Conservation (phyloP, 176 grass and related monocot species). For the Oropetium thomaeum region DNA sequence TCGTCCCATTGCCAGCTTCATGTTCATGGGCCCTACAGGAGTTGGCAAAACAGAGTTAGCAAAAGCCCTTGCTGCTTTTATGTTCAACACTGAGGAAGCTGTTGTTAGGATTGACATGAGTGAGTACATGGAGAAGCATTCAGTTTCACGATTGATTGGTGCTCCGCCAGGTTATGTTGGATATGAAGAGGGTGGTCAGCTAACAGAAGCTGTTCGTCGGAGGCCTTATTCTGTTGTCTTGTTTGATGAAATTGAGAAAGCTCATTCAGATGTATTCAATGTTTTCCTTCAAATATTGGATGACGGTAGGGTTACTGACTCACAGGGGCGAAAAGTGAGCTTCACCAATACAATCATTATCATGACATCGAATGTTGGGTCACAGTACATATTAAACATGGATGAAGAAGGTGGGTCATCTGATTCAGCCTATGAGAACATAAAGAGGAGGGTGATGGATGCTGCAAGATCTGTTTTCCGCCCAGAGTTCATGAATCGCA, state of each 20-base stretch:
- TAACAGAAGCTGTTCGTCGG: slow-evolving; percentile 81
- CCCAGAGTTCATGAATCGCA: slow-evolving; percentile 95
- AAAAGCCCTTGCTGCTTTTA: slow-evolving; percentile 86
- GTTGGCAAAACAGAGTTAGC: slow-evolving; percentile 98
- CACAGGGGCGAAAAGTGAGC: slow-evolving; percentile 85
- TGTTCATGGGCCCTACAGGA: slow-evolving; percentile 99
- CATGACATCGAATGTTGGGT: slow-evolving; percentile 98
- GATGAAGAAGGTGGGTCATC: slow-evolving; percentile 56
- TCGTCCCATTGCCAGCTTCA: slow-evolving; percentile 96
- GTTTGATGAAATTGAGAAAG: slow-evolving; percentile 99
- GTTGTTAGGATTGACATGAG: slow-evolving; percentile 99
- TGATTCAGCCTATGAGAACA: slow-evolving; percentile 70
- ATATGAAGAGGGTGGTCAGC: slow-evolving; percentile 96
- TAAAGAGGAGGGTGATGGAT: slow-evolving; percentile 95
- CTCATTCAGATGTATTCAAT: slow-evolving; percentile 97
- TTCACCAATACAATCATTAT: slow-evolving; percentile 91
- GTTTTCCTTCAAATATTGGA: slow-evolving; percentile 95
- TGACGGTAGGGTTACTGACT: slow-evolving; percentile 93
- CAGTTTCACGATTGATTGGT: slow-evolving; percentile 92
- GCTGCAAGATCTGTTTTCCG: slow-evolving; percentile 91
- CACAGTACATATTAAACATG: slow-evolving; percentile 96
- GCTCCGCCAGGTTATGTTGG: slow-evolving; percentile 95
- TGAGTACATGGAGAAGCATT: slow-evolving; percentile 99
- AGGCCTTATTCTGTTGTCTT: slow-evolving; percentile 84
- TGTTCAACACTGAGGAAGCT: slow-evolving; percentile 99